phyloP scores from a whole-genome alignment of 352 stramenopile genomes.

The Globisporangium carolinianum region DNA sequence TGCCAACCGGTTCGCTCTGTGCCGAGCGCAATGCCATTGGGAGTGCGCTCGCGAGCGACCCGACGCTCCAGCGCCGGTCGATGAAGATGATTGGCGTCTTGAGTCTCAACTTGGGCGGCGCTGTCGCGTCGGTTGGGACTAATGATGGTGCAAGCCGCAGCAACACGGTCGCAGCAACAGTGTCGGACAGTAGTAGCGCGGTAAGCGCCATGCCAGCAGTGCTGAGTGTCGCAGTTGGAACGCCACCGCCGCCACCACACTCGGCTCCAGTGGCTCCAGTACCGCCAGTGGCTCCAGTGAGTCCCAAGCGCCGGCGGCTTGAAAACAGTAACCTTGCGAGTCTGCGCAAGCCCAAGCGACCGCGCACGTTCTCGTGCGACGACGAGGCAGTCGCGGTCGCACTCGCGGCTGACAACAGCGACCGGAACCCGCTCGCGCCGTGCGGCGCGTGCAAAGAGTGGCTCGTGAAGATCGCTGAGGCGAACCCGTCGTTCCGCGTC shows the following conservation, averaged over 20 bases:
- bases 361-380: conserved; percentile 78
- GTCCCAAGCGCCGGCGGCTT: conserved; percentile 5
- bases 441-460: conserved; percentile 66
- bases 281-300: neutral
- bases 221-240: too few species aligned
- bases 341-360: conserved; percentile 68
- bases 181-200: too few species aligned
- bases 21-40: conserved; percentile 87
- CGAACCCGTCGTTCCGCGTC: conserved; percentile 95
- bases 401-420: conserved; percentile 19
- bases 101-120: conserved; percentile 57
- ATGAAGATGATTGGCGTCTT: conserved; percentile 96
- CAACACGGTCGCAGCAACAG: too few species aligned
- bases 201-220: too few species aligned
- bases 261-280: too few species aligned
- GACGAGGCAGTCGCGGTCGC: conserved; percentile 33
- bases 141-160: too few species aligned
- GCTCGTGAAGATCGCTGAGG: conserved; percentile 96
- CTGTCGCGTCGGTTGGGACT: neutral
- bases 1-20: conserved; percentile 85
- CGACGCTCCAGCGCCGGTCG: conserved; percentile 86
- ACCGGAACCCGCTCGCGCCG: conserved; percentile 95
- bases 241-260: too few species aligned
- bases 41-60: conserved; percentile 92
- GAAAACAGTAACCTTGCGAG: conserved; percentile 13